Base-by-base conservation (phyloP, 2,329 filamentous ascomycete species). In the Magnaporthiopsis incrustans region DNA sequence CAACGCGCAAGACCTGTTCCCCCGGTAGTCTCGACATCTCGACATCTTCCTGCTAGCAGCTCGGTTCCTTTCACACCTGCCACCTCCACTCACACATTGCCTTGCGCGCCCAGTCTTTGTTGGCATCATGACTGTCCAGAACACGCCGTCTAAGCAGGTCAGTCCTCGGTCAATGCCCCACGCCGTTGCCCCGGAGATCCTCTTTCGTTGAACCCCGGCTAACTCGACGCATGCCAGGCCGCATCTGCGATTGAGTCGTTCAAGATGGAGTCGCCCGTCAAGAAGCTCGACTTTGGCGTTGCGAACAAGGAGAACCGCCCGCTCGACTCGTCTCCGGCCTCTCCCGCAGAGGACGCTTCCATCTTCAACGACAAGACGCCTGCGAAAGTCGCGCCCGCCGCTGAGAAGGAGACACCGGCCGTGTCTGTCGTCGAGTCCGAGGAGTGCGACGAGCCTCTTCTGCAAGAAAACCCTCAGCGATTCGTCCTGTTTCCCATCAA, bases 401-500 rank as follows among this genome's bases (percentile, higher is more conserved):
- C 78, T 66, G 72, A 75, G 53, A 77, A 80, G 69, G 26, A 25
- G 2, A 65, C 76, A 26, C 70, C 73, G 25, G 74, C 79, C 64
- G 80, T 82, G 62, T 70, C 83, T 57, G 78, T 78, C 27, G 81
- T 87, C 74, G 89, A 89, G 78, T 70, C 84, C 33, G 83, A 89
- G 62, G 91, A 97, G 78, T 84, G 84, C 65, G 85, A 92, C 65
- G 95, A 99, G 84, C 95, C 95, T 65, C 83, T 99, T 63, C 87
- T 99, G 8, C 90, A 92, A 76, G 95, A 98, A 81, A 99, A 99
- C 81, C 89, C 92, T 67, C 87, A 96, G 71, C 91, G 95, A 72
- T 99, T 99, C 74, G 95, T 99, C 66, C 85, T 99, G 67, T 99
- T 99, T 81, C 95, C 95, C 70, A 97, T 99, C 78, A 97, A 97